phyloP scores from a whole-genome alignment of 148 eudicot genomes.

The Rheum nobile region DNA sequence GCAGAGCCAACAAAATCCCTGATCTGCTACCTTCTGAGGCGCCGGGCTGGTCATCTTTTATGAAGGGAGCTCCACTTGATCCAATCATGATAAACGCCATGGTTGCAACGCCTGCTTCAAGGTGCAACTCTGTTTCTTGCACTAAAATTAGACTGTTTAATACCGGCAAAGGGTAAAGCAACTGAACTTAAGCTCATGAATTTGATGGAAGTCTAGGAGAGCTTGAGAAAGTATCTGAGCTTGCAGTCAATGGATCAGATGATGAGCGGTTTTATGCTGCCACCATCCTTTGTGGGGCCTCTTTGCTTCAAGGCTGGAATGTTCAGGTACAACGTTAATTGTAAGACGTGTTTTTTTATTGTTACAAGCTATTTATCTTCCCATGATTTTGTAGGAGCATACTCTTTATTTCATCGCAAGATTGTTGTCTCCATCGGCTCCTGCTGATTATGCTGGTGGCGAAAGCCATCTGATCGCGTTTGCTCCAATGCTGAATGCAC shows the following conservation, averaged over 20 bases:
- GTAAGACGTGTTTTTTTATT: neutral
- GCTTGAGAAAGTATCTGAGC: slow-evolving; percentile 77
- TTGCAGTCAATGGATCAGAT: slow-evolving; percentile 73
- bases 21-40: slow-evolving; percentile 51
- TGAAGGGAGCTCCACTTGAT: slow-evolving; percentile 74
- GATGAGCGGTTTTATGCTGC: slow-evolving; percentile 86
- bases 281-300: slow-evolving; percentile 79
- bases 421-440: slow-evolving; percentile 72
- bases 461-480: slow-evolving; percentile 65
- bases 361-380: neutral
- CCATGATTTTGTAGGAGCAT: slow-evolving; percentile 64
- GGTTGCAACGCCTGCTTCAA: slow-evolving; percentile 82
- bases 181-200: slow-evolving; percentile 87
- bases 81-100: slow-evolving; percentile 56
- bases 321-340: slow-evolving; percentile 43
- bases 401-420: slow-evolving; percentile 61
- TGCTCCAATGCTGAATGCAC: slow-evolving; percentile 83
- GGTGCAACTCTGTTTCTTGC: slow-evolving; percentile 33
- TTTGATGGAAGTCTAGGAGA: slow-evolving; percentile 98
- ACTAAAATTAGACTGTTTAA: neutral
- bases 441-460: slow-evolving; percentile 41
- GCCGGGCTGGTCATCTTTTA: slow-evolving; percentile 79
- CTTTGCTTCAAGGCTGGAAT: slow-evolving; percentile 78
- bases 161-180: slow-evolving; percentile 41
- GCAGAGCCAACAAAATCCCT: slow-evolving; percentile 45